These are phyloP conservation scores for Allomyces macrogynus DNA, from an alignment of 192 early-diverging fungal genomes.

Conservation along the genomic window DNA sequence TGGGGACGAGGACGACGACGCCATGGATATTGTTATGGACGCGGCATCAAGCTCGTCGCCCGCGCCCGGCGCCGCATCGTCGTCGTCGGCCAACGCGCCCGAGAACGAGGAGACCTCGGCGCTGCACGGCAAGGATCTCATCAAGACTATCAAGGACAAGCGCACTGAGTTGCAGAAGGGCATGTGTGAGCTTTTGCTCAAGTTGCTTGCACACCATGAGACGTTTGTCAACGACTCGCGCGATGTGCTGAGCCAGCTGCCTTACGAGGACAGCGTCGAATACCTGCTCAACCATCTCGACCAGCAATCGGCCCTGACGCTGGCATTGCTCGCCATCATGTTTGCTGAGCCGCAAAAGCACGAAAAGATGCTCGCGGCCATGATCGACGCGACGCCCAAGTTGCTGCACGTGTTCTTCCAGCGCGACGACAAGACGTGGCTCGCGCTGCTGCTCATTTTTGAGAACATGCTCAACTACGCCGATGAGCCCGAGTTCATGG, in stretches of 20 bases:
- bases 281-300: neutral
- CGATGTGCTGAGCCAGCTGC: neutral
- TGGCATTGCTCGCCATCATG: neutral
- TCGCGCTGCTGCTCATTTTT: neutral
- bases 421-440: neutral
- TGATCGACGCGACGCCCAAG: neutral
- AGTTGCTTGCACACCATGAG: constrained; percentile 17
- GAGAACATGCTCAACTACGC: neutral
- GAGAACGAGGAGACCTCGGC: constrained; percentile 9
- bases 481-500: neutral
- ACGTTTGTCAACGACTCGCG: neutral
- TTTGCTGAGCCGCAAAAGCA: neutral
- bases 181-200: constrained; percentile 9
- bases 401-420: neutral
- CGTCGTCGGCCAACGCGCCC: constrained; percentile 16
- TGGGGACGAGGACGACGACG: constrained; percentile 10
- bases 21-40: constrained; percentile 11
- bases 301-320: neutral
- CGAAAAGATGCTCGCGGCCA: neutral
- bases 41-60: constrained; percentile 8
- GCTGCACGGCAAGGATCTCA: constrained; percentile 12
- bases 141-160: constrained; percentile 29
- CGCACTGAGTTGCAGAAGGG: constrained; percentile 6
- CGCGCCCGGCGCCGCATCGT: constrained; percentile 6
- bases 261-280: neutral